These are phyloP conservation scores for Amanita subjunquillea DNA, from an alignment of 768 basidiomycete genomes.

Conservation along the genomic window DNA sequence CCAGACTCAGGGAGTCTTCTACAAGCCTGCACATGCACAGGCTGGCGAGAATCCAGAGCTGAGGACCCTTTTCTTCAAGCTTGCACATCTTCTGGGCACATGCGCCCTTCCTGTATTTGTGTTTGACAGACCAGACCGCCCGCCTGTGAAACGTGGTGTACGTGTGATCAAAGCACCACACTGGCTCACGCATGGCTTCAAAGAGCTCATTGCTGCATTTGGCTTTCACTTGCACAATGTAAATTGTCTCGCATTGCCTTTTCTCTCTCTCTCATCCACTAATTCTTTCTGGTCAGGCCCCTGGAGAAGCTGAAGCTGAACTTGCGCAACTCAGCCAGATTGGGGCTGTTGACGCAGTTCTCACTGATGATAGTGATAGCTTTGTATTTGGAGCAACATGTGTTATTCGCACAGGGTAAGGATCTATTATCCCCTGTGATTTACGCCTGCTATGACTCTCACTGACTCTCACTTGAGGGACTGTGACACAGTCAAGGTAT, in stretches of 20 bases:
- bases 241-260: slow-evolving; percentile 6
- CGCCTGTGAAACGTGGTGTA: slow-evolving; percentile 70
- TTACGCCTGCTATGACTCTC: not conserved
- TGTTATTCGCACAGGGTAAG: not conserved
- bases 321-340: not conserved
- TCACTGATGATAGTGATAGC: not conserved
- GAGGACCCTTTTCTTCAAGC: not conserved
- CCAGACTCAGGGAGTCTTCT: not conserved
- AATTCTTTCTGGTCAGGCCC: not conserved
- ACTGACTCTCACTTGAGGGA: not conserved
- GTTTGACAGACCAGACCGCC: slow-evolving; percentile 82
- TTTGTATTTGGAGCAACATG: not conserved
- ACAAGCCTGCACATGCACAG: not conserved
- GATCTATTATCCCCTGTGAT: not conserved
- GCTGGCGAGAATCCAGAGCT: not conserved
- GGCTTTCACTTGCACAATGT: slow-evolving; percentile 13
- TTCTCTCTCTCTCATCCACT: not conserved
- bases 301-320: slow-evolving; percentile 3
- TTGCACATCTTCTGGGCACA: slow-evolving; percentile 40
- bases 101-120: slow-evolving; percentile 91
- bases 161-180: slow-evolving; percentile 15
- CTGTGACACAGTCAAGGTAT: not conserved
- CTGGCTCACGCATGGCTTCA: not conserved
- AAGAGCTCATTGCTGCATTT: not conserved
- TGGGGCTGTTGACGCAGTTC: not conserved